Evolutionary conservation across 768 basidiomycete species (phyloP).

Genomic region (Suillus luteus): DNA sequence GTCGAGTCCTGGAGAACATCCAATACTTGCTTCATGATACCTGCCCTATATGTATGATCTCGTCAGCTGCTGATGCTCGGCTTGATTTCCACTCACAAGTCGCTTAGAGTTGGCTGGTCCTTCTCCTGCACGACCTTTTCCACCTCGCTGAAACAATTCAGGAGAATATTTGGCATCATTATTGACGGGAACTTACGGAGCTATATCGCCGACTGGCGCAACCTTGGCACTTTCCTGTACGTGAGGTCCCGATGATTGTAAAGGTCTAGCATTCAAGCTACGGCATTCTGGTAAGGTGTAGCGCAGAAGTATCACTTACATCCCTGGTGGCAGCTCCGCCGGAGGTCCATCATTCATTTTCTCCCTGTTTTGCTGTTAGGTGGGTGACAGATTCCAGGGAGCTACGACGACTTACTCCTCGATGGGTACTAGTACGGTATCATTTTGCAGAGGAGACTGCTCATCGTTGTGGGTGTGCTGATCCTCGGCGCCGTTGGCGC

Average conservation of each 20-base stretch:
- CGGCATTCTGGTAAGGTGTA: too few species aligned
- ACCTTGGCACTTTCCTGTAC: background rate
- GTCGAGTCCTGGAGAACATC: background rate
- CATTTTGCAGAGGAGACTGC: background rate
- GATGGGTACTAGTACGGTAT: background rate
- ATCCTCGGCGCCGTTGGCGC: background rate
- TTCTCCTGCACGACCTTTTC: background rate
- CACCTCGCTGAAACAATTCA: background rate
- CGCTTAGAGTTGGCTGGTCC: background rate
- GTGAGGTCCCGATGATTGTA: too few species aligned
- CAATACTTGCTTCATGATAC: background rate
- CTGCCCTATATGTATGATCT: background rate
- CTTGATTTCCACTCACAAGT: background rate
- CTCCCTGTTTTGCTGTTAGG: background rate
- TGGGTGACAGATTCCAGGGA: background rate
- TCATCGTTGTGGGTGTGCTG: background rate
- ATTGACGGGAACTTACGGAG: background rate
- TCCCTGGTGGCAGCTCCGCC: background rate
- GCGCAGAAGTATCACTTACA: background rate
- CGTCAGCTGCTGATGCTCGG: background rate
- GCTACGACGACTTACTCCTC: background rate
- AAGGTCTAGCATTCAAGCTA: too few species aligned
- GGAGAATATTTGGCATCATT: background rate
- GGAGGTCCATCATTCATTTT: slow-evolving; percentile 25
- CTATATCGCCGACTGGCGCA: background rate